A percentile compares a stretch with the other conserved stretches of the same genome.
These are phyloP conservation scores for Coelastrella sp. DNA, from an alignment of 139 green algal species.

Conservation along the genomic window DNA sequence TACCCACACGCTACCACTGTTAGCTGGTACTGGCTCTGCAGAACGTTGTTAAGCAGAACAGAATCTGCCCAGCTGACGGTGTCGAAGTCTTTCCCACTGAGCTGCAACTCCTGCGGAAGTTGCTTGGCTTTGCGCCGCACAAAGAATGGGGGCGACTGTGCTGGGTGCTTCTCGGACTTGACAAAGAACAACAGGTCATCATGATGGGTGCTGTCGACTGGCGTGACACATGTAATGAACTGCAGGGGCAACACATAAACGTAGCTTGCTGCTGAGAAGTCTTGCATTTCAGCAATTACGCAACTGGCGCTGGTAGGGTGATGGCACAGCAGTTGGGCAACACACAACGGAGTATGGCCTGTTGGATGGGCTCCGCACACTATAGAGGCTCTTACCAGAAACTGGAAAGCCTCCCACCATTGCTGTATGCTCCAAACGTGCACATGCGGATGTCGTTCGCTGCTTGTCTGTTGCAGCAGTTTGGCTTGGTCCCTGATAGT, in stretches of 20 bases:
- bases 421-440: conserved; percentile 50
- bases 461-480: conserved; percentile 5
- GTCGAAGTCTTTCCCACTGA: conserved; percentile 38
- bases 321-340: too few species aligned
- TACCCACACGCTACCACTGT: conserved; percentile 67
- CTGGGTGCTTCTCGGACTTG: neutral
- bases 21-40: conserved; percentile 76
- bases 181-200: conserved; percentile 68
- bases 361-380: too few species aligned
- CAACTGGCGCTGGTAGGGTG: too few species aligned
- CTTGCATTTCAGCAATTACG: too few species aligned
- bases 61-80: conserved; percentile 70
- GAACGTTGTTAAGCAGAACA: conserved; percentile 78
- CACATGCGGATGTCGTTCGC: neutral
- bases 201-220: conserved; percentile 42
- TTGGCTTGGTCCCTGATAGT: conserved; percentile 33
- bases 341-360: too few species aligned
- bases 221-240: neutral
- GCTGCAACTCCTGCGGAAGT: conserved; percentile 62
- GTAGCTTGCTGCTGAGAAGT: too few species aligned
- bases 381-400: conserved; percentile 44
- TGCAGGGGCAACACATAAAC: neutral
- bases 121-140: conserved; percentile 40
- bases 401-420: conserved; percentile 61
- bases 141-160: neutral